Conservation (phyloP, 352 stramenopile genomes). For the Pythium grandisporangium region DNA sequence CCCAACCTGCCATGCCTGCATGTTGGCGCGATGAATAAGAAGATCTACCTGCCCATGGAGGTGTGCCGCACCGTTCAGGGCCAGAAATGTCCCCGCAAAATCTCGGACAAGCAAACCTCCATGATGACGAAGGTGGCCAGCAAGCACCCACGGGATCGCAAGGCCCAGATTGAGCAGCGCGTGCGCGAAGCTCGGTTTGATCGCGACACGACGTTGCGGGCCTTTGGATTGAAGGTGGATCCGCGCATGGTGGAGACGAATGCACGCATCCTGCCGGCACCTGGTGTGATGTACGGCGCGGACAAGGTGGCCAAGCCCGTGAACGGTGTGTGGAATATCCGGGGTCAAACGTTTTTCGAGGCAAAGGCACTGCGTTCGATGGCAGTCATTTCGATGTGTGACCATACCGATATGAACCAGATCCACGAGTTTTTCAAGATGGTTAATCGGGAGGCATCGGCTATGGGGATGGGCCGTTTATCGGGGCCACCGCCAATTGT, state of each 20-base stretch:
- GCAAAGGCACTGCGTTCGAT: slow-evolving; percentile 8
- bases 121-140: slow-evolving; percentile 77
- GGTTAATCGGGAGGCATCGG: slow-evolving; percentile 36
- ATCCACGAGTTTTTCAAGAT: slow-evolving; percentile 50
- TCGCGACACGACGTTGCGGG: slow-evolving; percentile 32
- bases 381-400: slow-evolving; percentile 5
- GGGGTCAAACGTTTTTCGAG: slow-evolving; percentile 38
- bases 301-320: not conserved
- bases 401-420: not conserved
- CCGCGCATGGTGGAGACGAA: slow-evolving; percentile 43
- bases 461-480: slow-evolving; percentile 44
- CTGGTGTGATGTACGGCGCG: slow-evolving; percentile 40
- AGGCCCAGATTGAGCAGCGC: slow-evolving; percentile 46
- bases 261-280: slow-evolving; percentile 31
- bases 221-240: slow-evolving; percentile 47
- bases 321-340: slow-evolving; percentile 69
- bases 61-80: slow-evolving; percentile 62
- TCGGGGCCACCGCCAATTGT: slow-evolving; percentile 29
- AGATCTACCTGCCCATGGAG: slow-evolving; percentile 79
- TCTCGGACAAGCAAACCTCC: slow-evolving; percentile 66
- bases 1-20: slow-evolving; percentile 71
- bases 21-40: slow-evolving; percentile 61
- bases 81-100: slow-evolving; percentile 72
- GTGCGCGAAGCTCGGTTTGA: slow-evolving; percentile 48
- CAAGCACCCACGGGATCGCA: slow-evolving; percentile 43